Percentiles rank a stretch among this genome's conserved stretches.
These are phyloP conservation scores for Fragilariopsis cylindrus DNA, from an alignment of 108 stramenopile genomes.

Conservation along the genomic window DNA sequence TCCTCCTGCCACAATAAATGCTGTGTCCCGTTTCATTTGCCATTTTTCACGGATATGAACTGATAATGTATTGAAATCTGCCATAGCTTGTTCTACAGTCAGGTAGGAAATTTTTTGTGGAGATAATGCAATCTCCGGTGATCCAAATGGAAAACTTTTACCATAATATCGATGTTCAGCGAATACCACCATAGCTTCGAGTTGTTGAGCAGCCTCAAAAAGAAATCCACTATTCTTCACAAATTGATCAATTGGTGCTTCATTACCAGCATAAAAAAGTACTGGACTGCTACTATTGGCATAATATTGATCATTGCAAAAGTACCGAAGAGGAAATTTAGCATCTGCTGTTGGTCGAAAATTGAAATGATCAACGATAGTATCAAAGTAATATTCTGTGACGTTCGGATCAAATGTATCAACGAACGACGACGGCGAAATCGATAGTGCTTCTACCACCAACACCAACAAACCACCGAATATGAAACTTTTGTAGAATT, in stretches of 20 bases:
- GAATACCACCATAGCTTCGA: constrained; percentile 70
- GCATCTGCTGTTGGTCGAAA: constrained; percentile 29
- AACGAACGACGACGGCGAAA: background rate
- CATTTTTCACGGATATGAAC: constrained; percentile 34
- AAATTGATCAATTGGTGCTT: constrained; percentile 67
- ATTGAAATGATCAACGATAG: constrained; percentile 36
- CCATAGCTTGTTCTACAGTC: constrained; percentile 61
- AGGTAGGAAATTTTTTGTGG: constrained; percentile 36
- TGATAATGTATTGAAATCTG: constrained; percentile 65
- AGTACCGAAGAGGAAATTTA: constrained; percentile 38
- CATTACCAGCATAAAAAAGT: constrained; percentile 70
- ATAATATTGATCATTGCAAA: constrained; percentile 36
- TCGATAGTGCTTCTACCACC: background rate
- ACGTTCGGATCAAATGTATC: constrained; percentile 19
- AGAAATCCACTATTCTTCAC: constrained; percentile 68
- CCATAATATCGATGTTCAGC: constrained; percentile 83
- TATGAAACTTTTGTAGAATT: too few species aligned
- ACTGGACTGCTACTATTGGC: constrained; percentile 25
- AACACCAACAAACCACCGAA: background rate
- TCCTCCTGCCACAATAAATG: constrained; percentile 67
- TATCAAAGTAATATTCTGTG: constrained; percentile 29
- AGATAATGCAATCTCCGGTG: constrained; percentile 1
- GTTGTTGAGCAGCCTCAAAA: constrained; percentile 51
- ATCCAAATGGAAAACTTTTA: constrained; percentile 25
- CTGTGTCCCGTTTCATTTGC: constrained; percentile 17